Percentiles rank a stretch among this genome's conserved stretches.
Conservation (phyloP, 2,329 filamentous ascomycete genomes). For the Penicillium sp. region DNA sequence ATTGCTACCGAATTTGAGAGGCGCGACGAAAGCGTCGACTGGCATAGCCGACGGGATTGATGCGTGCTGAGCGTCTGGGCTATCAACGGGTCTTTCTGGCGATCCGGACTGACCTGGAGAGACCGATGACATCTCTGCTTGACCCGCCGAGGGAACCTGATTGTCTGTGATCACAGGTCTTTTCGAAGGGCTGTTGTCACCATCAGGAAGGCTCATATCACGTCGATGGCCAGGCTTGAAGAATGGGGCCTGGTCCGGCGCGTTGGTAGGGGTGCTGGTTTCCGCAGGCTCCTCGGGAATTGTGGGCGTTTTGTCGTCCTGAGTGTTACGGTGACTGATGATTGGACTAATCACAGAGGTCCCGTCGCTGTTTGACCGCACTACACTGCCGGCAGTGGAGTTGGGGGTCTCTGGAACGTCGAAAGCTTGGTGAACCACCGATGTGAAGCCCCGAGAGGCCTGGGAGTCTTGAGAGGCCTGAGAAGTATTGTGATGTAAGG, state of each 20-base stretch:
- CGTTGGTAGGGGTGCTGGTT: slow-evolving; percentile 35
- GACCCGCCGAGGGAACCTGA: slow-evolving; percentile 49
- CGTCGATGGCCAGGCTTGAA: slow-evolving; percentile 63
- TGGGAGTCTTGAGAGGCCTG: slow-evolving; percentile 41
- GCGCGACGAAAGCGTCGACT: slow-evolving; percentile 37
- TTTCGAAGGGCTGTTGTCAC: slow-evolving; percentile 66
- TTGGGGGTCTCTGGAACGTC: slow-evolving; percentile 62
- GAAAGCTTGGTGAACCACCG: slow-evolving; percentile 70
- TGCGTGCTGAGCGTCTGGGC: background rate
- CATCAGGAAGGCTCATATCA: slow-evolving; percentile 64
- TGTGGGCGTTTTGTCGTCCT: slow-evolving; percentile 55
- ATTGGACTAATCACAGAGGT: slow-evolving; percentile 70
- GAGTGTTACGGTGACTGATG: slow-evolving; percentile 54
- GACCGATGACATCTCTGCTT: slow-evolving; percentile 52
- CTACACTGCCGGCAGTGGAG: slow-evolving; percentile 60
- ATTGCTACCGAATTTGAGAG: slow-evolving; percentile 40
- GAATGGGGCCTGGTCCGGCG: slow-evolving; percentile 35
- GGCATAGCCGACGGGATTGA: slow-evolving; percentile 5
- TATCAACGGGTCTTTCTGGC: slow-evolving; percentile 20
- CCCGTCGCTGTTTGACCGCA: slow-evolving; percentile 66
- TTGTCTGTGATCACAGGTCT: slow-evolving; percentile 59
- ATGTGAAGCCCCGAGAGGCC: slow-evolving; percentile 55
- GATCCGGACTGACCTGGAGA: slow-evolving; percentile 39
- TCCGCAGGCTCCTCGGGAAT: slow-evolving; percentile 61
- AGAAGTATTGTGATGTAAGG: slow-evolving; percentile 59